Percentiles rank a stretch among this genome's conserved stretches.
Evolutionary conservation across 208 protist genomes (phyloP).

Genomic region (Porcisia hertigi): DNA sequence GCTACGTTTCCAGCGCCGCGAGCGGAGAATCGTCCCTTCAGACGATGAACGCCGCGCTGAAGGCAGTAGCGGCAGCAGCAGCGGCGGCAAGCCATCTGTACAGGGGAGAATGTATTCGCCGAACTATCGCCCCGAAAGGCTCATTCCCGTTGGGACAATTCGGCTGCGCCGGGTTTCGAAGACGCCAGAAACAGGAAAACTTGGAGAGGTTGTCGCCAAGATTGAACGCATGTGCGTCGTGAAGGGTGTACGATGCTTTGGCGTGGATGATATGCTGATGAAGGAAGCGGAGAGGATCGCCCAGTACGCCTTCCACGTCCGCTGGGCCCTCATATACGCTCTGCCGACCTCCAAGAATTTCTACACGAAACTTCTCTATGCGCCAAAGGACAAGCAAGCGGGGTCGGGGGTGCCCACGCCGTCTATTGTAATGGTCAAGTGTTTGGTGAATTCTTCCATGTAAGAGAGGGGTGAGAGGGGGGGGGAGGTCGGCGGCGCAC

Average conservation of each 20-base stretch:
- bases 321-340: conserved; percentile 36
- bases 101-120: background rate
- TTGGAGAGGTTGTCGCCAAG: conserved; percentile 36
- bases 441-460: conserved; percentile 25
- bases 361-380: conserved; percentile 40
- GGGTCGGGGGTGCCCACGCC: conserved; percentile 20
- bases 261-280: conserved; percentile 35
- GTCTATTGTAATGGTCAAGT: conserved; percentile 34
- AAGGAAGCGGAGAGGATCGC: conserved; percentile 42
- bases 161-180: conserved; percentile 35
- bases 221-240: conserved; percentile 54
- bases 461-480: background rate
- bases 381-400: conserved; percentile 25
- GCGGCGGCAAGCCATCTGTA: background rate
- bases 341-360: conserved; percentile 31
- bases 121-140: conserved; percentile 21
- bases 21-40: background rate
- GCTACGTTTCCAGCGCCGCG: conserved; percentile 28
- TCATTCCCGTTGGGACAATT: conserved; percentile 34
- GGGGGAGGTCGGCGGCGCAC: background rate
- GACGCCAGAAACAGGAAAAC: conserved; percentile 26
- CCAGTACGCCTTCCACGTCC: conserved; percentile 36
- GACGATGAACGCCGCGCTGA: background rate
- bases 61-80: background rate
- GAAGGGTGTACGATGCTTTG: conserved; percentile 28